Conservation (phyloP, 1,284 basidiomycete genomes). For the Moesziomyces aphidis region DNA sequence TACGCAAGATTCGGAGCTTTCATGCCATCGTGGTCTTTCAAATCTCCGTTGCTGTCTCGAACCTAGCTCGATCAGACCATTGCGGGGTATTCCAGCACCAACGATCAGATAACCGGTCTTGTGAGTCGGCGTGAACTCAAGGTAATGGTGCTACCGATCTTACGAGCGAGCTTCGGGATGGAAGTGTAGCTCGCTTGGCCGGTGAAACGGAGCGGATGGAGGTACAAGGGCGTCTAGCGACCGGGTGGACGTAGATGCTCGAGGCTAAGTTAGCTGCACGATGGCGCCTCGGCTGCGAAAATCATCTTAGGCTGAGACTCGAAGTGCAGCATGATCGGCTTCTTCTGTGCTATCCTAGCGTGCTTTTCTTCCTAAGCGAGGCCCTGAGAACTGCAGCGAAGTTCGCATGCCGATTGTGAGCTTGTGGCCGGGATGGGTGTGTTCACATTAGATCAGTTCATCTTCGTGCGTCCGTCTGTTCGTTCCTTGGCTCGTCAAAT, state of each 20-base stretch:
- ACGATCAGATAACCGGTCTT: background rate
- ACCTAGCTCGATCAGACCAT: background rate
- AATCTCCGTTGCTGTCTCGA: too few relatives aligned
- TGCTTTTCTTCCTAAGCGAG: background rate
- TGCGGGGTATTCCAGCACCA: background rate
- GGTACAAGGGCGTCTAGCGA: too few relatives aligned
- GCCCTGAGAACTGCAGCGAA: background rate
- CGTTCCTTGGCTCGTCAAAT: too few relatives aligned
- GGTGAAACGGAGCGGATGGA: background rate
- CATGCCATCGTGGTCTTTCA: background rate
- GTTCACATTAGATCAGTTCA: too few relatives aligned
- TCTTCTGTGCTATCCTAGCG: background rate
- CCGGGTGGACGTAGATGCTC: too few relatives aligned
- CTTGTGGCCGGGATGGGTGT: too few relatives aligned
- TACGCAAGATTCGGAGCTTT: background rate
- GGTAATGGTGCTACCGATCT: background rate
- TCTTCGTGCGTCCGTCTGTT: too few relatives aligned
- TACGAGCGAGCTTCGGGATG: background rate
- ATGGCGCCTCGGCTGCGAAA: background rate
- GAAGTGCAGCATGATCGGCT: too few relatives aligned
- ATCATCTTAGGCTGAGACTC: too few relatives aligned
- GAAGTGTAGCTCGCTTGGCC: background rate
- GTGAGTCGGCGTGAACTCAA: too few relatives aligned
- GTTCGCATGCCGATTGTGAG: background rate
- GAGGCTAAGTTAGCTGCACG: background rate